A percentile compares a stretch with the other conserved stretches of the same genome.
Conservation (phyloP, 2,329 filamentous ascomycete genomes). For the Saccharata proteae region DNA sequence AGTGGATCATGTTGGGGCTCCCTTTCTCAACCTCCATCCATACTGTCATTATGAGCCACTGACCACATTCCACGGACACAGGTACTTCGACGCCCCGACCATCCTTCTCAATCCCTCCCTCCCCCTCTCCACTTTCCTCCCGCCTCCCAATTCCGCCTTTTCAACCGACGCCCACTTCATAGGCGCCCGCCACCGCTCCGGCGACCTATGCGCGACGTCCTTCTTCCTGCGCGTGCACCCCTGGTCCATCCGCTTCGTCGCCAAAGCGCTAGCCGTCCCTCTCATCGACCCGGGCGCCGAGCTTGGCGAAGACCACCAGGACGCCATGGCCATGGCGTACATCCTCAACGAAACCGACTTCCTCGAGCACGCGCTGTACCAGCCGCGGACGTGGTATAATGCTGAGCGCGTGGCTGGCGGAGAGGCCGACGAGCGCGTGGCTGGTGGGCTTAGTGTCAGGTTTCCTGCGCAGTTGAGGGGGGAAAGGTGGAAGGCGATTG, state of each 20-base stretch:
- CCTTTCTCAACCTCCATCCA: not conserved
- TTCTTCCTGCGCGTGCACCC: constrained; percentile 20
- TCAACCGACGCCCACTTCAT: constrained; percentile 16
- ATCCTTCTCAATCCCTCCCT: constrained; percentile 18
- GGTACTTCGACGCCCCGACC: constrained; percentile 16
- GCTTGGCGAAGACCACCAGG: no score
- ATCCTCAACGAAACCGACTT: no score
- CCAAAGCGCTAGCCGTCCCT: constrained; percentile 12
- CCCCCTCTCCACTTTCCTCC: constrained; percentile 20
- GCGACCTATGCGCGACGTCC: constrained; percentile 15
- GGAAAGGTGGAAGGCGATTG: no score
- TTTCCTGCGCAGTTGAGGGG: no score
- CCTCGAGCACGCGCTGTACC: no score
- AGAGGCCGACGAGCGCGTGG: no score
- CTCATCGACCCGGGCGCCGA: constrained; percentile 11
- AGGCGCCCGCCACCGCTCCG: constrained; percentile 15
- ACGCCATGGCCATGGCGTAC: no score
- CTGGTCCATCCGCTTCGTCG: constrained; percentile 14
- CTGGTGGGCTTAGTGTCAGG: no score
- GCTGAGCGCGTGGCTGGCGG: no score
- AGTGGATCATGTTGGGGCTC: constrained; percentile 19
- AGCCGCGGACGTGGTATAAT: no score
- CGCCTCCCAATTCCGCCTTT: constrained; percentile 10
- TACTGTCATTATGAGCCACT: not conserved
- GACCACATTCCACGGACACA: constrained; percentile 1